phyloP scores from a whole-genome alignment of 2,329 filamentous ascomycete species.

The Penicillium sp. region DNA sequence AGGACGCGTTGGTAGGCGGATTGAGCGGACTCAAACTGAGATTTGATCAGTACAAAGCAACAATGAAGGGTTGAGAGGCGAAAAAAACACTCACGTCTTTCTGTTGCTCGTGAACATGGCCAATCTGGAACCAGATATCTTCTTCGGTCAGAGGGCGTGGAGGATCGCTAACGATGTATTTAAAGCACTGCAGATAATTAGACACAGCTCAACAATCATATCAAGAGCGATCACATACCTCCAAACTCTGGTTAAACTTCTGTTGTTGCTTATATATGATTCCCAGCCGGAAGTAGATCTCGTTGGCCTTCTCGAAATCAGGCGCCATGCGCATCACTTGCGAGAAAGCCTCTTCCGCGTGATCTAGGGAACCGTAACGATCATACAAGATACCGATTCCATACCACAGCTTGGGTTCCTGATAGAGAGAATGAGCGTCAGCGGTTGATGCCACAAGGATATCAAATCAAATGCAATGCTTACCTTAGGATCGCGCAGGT shows the following conservation, averaged over 20 bases:
- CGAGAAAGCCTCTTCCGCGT: conserved; percentile 96
- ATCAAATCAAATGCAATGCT: conserved; percentile 21
- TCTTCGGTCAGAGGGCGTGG: conserved; percentile 91
- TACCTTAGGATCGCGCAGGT: conserved; percentile 90
- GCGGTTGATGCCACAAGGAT: neutral
- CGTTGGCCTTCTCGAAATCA: conserved; percentile 96
- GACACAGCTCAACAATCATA: conserved; percentile 1
- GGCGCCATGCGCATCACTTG: conserved; percentile 99
- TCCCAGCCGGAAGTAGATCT: conserved; percentile 97
- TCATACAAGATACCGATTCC: conserved; percentile 98
- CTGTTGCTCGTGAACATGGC: conserved; percentile 97
- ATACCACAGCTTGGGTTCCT: conserved; percentile 98
- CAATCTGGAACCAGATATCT: conserved; percentile 99
- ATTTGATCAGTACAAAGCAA: conserved; percentile 30
- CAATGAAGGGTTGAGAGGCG: too few relatives aligned
- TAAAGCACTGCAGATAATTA: conserved; percentile 72
- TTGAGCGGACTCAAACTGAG: conserved; percentile 87
- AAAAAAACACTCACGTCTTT: conserved; percentile 73
- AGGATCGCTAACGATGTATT: conserved; percentile 92
- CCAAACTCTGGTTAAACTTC: conserved; percentile 87
- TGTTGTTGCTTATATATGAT: conserved; percentile 99
- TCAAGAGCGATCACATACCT: conserved; percentile 58
- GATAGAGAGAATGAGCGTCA: conserved; percentile 16
- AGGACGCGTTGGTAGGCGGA: conserved; percentile 88
- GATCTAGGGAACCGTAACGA: conserved; percentile 90